Base-by-base conservation (phyloP, 331 rosid species). In the Dryas integrifolia region DNA sequence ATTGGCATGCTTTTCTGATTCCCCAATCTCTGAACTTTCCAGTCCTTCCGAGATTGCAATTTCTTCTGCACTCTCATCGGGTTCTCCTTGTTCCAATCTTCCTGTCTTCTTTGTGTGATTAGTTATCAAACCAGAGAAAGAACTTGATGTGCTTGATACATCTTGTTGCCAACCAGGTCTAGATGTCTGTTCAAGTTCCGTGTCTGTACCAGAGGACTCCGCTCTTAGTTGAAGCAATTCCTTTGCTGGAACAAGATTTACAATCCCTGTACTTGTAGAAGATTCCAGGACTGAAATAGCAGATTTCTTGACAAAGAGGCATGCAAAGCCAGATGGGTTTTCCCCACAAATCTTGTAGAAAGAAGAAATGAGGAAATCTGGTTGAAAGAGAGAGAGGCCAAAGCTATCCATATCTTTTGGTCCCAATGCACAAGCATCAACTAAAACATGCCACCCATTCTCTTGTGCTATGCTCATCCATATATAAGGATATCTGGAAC, bases 271-370 rank as follows among this genome's bases (percentile, higher is more conserved):
- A 43, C 81, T 72, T 10, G 86, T 76, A 11, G 89, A 83, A 5
- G 76, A 70, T 74, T 90, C 92, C 64, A 93, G 82, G 35, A 62
- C 75, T 0, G 96, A 56, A 73, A 89, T 67, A 24, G 76, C 81
- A n/a, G 96, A 81, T 80, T 91, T 93, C 77, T 91, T 93, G 47
- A 93, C 89, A 63, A 91, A 88, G 44, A 91, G 84, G 78, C 98
- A 93, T 8, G 97, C 98, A 82, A 91, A 88, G 15, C 98, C 98
- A 58, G 96, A 93, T 73, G 98, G 98, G 81, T 89, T 93, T 66
- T 89, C 95, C 4, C 98, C 97, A 58, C 81, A 93, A 12, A 91
- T 82, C 69, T 93, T 93, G 62, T 93, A 93, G 81, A 92, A 93
- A 10, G 98, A 93, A 57, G 90, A 91, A 51, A 91, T 80, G 11